Conservation (phyloP, 495 filamentous ascomycete genomes). For the Neurospora tetraspora region DNA sequence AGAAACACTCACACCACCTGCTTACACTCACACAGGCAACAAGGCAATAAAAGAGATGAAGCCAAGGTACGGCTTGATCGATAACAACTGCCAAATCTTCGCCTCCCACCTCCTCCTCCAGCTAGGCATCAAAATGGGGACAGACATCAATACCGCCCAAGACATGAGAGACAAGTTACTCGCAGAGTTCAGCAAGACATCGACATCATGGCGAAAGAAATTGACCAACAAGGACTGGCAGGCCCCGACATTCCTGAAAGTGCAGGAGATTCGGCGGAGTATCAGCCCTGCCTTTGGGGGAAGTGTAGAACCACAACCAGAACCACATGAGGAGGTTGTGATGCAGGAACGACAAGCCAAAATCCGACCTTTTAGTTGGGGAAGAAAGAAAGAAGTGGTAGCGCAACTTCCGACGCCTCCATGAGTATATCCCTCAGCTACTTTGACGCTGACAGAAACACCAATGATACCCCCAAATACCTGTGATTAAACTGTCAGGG, state of each 20-base stretch:
- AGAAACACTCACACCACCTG: not conserved
- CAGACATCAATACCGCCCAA: not conserved
- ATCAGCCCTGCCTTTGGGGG: not conserved
- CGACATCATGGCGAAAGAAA: not conserved
- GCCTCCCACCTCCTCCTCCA: slow-evolving; percentile 6
- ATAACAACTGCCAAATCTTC: slow-evolving; percentile 41
- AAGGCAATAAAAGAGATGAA: slow-evolving; percentile 35
- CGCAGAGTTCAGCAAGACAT: not conserved
- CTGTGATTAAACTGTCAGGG: slow-evolving; percentile 29
- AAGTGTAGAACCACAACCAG: not conserved
- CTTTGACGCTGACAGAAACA: not conserved
- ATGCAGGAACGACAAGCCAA: not conserved
- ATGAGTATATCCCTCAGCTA: not conserved
- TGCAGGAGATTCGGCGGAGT: not conserved
- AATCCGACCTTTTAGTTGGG: not conserved
- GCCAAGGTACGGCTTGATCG: slow-evolving; percentile 36
- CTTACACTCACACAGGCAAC: slow-evolving; percentile 16
- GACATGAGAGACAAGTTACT: not conserved
- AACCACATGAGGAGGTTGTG: not conserved
- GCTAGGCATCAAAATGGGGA: not conserved
- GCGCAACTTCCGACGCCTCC: not conserved
- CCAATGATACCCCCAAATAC: not conserved
- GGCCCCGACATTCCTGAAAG: not conserved
- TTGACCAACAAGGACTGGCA: not conserved
- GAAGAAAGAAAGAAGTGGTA: not conserved